Conservation (phyloP, 2,329 filamentous ascomycete genomes). For the Colletotrichum cuscutae region DNA sequence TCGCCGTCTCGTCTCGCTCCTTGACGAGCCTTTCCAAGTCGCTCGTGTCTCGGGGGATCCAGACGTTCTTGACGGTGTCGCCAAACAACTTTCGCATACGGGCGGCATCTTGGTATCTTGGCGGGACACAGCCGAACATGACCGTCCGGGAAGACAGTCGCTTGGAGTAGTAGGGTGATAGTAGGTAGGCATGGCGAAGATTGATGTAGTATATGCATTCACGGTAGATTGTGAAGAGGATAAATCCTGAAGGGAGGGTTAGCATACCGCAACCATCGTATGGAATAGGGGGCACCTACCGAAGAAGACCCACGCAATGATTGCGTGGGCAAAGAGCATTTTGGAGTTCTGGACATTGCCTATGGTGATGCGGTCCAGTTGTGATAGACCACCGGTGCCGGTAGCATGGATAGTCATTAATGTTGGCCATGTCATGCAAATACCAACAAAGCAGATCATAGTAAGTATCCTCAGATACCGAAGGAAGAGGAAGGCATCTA, state of each 20-base stretch:
- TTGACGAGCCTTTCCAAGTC: constrained; percentile 82
- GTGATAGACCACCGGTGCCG: constrained; percentile 70
- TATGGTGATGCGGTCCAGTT: constrained; percentile 71
- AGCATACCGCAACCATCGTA: not conserved
- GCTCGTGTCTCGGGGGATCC: constrained; percentile 81
- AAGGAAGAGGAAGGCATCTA: constrained; percentile 92
- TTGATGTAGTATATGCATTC: constrained; percentile 96
- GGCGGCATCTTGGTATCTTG: constrained; percentile 77
- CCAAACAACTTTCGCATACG: constrained; percentile 84
- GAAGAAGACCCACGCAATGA: constrained; percentile 85
- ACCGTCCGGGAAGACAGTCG: constrained; percentile 92
- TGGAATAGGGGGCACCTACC: constrained; percentile 40
- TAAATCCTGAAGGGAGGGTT: constrained; percentile 63
- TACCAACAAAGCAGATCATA: constrained; percentile 83
- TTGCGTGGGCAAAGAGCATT: constrained; percentile 82
- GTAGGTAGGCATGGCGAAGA: constrained; percentile 90
- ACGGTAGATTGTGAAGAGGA: constrained; percentile 89
- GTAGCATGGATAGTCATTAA: constrained; percentile 87
- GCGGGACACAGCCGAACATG: constrained; percentile 88
- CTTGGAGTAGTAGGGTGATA: constrained; percentile 83
- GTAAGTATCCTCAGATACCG: constrained; percentile 74
- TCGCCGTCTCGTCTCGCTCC: constrained; percentile 78
- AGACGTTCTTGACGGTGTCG: constrained; percentile 81
- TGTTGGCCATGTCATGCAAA: constrained; percentile 85
- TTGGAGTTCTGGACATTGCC: constrained; percentile 66